Evolutionary conservation across 1,284 basidiomycete species (phyloP).

Genomic region (Pseudozyma tsukubaensis): DNA sequence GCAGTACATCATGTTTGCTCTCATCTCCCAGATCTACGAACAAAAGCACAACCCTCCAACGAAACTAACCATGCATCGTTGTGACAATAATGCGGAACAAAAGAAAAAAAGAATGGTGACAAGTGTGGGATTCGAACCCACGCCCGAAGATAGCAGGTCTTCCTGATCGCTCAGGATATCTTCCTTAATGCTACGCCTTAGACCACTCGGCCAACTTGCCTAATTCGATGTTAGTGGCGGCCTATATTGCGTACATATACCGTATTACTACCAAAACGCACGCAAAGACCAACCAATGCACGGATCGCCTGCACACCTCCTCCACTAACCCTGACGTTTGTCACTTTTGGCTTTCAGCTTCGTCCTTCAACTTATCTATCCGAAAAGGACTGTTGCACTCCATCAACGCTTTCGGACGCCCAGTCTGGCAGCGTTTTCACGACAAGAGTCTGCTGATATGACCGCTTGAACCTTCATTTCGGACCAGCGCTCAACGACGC

Average conservation of each 20-base stretch:
- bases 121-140: constrained; percentile 69
- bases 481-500: too few relatives aligned
- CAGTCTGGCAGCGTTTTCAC: background rate
- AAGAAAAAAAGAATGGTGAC: constrained; percentile 47
- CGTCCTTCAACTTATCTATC: too few relatives aligned
- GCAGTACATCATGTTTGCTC: too few relatives aligned
- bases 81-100: background rate
- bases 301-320: constrained; percentile 28
- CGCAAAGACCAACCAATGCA: constrained; percentile 4
- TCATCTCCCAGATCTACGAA: too few relatives aligned
- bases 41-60: too few relatives aligned
- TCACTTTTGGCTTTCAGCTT: background rate
- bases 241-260: background rate
- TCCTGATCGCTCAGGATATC: constrained; percentile 28
- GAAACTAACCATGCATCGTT: too few relatives aligned
- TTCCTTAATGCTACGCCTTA: constrained; percentile 58
- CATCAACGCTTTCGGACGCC: background rate
- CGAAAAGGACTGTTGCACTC: too few relatives aligned
- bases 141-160: constrained; percentile 62
- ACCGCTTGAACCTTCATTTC: too few relatives aligned
- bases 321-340: background rate
- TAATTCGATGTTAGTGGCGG: background rate
- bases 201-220: constrained; percentile 59
- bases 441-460: too few relatives aligned
- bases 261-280: too few relatives aligned